phyloP scores from a whole-genome alignment of 768 basidiomycete genomes.

The Serpula lacrymans region DNA sequence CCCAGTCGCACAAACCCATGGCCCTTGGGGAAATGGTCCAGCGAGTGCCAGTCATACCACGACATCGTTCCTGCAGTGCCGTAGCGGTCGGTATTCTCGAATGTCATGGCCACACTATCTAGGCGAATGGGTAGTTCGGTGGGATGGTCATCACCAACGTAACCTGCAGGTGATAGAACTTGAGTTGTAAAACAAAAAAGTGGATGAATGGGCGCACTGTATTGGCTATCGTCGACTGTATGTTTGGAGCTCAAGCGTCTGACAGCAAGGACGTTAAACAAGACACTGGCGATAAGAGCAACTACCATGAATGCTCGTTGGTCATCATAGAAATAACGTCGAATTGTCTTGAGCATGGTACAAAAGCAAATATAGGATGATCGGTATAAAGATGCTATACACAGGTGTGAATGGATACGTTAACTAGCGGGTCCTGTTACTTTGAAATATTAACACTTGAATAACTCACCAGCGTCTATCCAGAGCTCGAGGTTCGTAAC shows the following conservation, averaged over 20 bases:
- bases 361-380: too few relatives aligned
- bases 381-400: too few relatives aligned
- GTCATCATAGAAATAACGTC: too few relatives aligned
- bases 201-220: slow-evolving; percentile 6
- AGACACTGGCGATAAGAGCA: too few relatives aligned
- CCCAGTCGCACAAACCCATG: slow-evolving; percentile 16
- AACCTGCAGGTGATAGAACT: slow-evolving; percentile 5
- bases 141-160: slow-evolving; percentile 13
- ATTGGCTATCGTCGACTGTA: slow-evolving; percentile 10
- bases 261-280: too few relatives aligned
- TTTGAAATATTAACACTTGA: too few relatives aligned
- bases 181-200: neutral
- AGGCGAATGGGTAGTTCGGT: slow-evolving; percentile 10
- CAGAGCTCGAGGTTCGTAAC: too few relatives aligned
- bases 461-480: too few relatives aligned
- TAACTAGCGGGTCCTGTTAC: too few relatives aligned
- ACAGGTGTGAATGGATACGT: too few relatives aligned
- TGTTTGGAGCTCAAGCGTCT: neutral
- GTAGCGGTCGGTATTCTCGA: slow-evolving; percentile 14
- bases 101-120: slow-evolving; percentile 8
- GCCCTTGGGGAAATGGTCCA: slow-evolving; percentile 12
- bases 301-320: too few relatives aligned
- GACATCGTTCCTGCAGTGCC: slow-evolving; percentile 12
- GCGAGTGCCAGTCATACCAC: slow-evolving; percentile 14
- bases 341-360: too few relatives aligned